Percentiles rank a stretch among this genome's conserved stretches.
Conservation (phyloP, 495 filamentous ascomycete genomes). For the Penicillium angulare region DNA sequence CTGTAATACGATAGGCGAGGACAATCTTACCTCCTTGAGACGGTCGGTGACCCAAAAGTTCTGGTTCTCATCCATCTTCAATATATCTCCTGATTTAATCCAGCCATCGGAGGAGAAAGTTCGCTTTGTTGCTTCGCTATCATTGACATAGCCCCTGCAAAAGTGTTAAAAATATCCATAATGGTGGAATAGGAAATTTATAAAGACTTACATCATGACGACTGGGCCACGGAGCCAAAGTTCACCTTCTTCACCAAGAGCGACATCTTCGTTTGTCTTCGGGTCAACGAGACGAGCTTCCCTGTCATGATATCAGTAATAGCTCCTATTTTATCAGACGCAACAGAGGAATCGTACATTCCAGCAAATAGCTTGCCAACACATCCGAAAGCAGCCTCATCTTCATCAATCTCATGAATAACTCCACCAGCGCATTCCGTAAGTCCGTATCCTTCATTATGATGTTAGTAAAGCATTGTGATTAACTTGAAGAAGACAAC, state of each 20-base stretch:
- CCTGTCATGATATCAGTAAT: not conserved
- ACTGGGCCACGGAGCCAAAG: constrained; percentile 7
- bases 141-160: constrained; percentile 6
- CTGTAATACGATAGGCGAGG: not conserved
- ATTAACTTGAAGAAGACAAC: not conserved
- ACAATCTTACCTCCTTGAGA: constrained; percentile 7
- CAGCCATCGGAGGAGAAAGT: constrained; percentile 6
- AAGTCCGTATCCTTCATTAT: constrained; percentile 2
- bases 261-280: constrained; percentile 6
- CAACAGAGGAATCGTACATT: not conserved
- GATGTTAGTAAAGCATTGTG: not conserved
- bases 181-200: not conserved
- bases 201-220: constrained; percentile 6
- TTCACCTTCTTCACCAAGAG: constrained; percentile 7
- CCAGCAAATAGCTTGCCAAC: constrained; percentile 11
- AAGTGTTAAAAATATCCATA: not conserved
- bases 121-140: constrained; percentile 1
- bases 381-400: constrained; percentile 6
- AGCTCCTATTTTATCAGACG: not conserved
- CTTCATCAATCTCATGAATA: constrained; percentile 9
- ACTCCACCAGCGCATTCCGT: constrained; percentile 7
- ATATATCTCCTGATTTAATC: constrained; percentile 8
- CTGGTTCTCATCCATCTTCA: constrained; percentile 7
- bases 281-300: constrained; percentile 7
- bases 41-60: constrained; percentile 9